A percentile compares a stretch with the other conserved stretches of the same genome.
phyloP scores from a whole-genome alignment of 345 rosid genomes.

The Citrus reticulata region DNA sequence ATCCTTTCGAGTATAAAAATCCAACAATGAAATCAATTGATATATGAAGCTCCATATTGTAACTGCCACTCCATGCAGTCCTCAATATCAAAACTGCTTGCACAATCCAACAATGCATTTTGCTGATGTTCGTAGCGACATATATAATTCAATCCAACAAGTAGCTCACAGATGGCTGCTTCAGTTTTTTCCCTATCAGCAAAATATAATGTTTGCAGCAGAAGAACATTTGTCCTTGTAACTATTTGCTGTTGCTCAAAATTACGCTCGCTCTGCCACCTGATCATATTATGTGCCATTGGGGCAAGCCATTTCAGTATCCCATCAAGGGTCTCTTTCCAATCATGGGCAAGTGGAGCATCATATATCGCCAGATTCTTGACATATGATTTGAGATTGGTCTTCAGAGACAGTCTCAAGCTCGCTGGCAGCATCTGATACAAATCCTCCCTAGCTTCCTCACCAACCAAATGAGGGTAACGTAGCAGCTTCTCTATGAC shows the following conservation, averaged over 20 bases:
- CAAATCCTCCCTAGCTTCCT: conserved; percentile 92
- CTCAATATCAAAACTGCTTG: conserved; percentile 93
- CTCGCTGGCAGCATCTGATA: conserved; percentile 92
- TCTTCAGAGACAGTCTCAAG: conserved; percentile 58
- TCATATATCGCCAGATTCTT: conserved; percentile 86
- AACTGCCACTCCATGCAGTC: conserved; percentile 91
- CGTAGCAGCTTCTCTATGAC: conserved; percentile 84
- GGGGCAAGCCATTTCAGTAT: conserved; percentile 89
- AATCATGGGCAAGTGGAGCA: conserved; percentile 89
- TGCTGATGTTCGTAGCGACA: conserved; percentile 92
- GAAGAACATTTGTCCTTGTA: conserved; percentile 67
- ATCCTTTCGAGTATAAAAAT: conserved; percentile 3
- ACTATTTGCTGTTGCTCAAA: conserved; percentile 93
- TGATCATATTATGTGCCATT: conserved; percentile 87
- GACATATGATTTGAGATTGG: conserved; percentile 64
- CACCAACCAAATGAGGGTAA: conserved; percentile 91
- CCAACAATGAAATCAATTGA: conserved; percentile 26
- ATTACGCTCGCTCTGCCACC: conserved; percentile 95
- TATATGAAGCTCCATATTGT: conserved; percentile 46
- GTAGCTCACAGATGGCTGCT: conserved; percentile 72
- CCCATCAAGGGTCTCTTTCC: conserved; percentile 80
- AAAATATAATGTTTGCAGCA: conserved; percentile 84
- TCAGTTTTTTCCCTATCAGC: conserved; percentile 88
- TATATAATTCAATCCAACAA: conserved; percentile 89
- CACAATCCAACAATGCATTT: conserved; percentile 80